Percentiles rank a stretch among this genome's conserved stretches.
Conservation (phyloP, 192 early-diverging fungal genomes). For the Pilobolus umbonatus region DNA sequence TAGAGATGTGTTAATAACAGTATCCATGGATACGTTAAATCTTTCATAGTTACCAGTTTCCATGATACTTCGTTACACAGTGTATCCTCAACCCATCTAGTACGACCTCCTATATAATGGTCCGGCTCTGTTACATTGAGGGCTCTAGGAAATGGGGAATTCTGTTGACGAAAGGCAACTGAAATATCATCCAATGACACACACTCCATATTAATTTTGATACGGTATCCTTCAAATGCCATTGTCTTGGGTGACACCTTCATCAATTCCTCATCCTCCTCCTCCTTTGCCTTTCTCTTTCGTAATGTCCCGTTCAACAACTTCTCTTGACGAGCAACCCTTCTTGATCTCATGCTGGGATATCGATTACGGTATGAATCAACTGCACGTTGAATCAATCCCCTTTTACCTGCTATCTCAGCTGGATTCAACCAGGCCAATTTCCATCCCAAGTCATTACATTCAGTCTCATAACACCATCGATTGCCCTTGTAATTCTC, state of each 20-base stretch:
- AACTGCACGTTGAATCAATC: constrained; percentile 80
- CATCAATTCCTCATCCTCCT: constrained; percentile 13
- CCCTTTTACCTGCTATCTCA: constrained; percentile 60
- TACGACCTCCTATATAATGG: constrained; percentile 23
- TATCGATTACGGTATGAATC: constrained; percentile 73
- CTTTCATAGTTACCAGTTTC: constrained; percentile 40
- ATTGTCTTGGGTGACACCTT: constrained; percentile 28
- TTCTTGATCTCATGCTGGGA: constrained; percentile 64
- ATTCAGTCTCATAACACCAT: constrained; percentile 80
- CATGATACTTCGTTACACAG: constrained; percentile 60
- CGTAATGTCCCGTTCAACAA: constrained; percentile 48
- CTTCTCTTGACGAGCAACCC: constrained; percentile 74
- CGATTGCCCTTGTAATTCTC: constrained; percentile 71
- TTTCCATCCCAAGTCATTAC: constrained; percentile 85
- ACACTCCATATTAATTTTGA: constrained; percentile 47
- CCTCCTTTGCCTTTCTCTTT: constrained; percentile 32
- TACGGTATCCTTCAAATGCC: constrained; percentile 34
- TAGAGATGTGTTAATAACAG: too few relatives aligned
- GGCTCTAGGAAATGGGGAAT: constrained; percentile 50
- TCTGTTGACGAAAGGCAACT: constrained; percentile 45
- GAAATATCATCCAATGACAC: constrained; percentile 39
- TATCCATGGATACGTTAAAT: too few relatives aligned
- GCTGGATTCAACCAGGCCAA: constrained; percentile 72
- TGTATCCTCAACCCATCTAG: constrained; percentile 36
- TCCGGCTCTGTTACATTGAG: constrained; percentile 24